Percentiles rank a stretch among this genome's conserved stretches.
These are phyloP conservation scores for Coniferiporia weirii DNA, from an alignment of 1,284 basidiomycete genomes.

Conservation along the genomic window DNA sequence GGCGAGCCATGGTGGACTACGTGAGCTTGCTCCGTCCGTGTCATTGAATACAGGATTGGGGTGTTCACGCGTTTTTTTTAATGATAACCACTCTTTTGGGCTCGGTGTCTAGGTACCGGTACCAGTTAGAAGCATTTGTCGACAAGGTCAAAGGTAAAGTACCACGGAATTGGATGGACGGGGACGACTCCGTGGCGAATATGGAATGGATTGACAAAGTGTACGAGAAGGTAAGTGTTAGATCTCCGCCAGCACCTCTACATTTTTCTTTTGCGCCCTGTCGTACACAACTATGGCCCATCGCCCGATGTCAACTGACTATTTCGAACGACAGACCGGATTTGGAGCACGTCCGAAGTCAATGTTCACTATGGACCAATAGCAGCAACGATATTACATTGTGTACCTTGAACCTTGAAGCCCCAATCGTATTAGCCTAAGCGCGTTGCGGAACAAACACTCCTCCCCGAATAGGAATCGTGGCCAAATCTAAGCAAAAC, in stretches of 20 bases:
- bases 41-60: slow-evolving; percentile 21
- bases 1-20: slow-evolving; percentile 19
- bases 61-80: background rate
- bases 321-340: slow-evolving; percentile 22
- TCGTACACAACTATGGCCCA: background rate
- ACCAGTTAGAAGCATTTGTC: slow-evolving; percentile 56
- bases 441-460: too few relatives aligned
- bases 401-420: too few relatives aligned
- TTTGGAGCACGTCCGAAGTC: slow-evolving; percentile 31
- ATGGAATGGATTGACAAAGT: slow-evolving; percentile 51
- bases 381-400: too few relatives aligned
- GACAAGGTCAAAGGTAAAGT: slow-evolving; percentile 38
- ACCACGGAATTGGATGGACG: slow-evolving; percentile 47
- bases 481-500: too few relatives aligned
- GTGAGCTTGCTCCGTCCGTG: slow-evolving; percentile 51
- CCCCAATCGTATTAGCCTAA: too few relatives aligned
- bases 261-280: background rate
- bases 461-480: too few relatives aligned
- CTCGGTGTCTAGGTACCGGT: slow-evolving; percentile 37
- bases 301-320: too few relatives aligned
- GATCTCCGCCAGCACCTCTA: background rate
- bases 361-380: background rate
- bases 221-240: slow-evolving; percentile 37
- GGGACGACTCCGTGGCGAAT: slow-evolving; percentile 46
- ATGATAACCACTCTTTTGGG: background rate